Conservation (phyloP, 352 stramenopile genomes). For the Pythium sp. region DNA sequence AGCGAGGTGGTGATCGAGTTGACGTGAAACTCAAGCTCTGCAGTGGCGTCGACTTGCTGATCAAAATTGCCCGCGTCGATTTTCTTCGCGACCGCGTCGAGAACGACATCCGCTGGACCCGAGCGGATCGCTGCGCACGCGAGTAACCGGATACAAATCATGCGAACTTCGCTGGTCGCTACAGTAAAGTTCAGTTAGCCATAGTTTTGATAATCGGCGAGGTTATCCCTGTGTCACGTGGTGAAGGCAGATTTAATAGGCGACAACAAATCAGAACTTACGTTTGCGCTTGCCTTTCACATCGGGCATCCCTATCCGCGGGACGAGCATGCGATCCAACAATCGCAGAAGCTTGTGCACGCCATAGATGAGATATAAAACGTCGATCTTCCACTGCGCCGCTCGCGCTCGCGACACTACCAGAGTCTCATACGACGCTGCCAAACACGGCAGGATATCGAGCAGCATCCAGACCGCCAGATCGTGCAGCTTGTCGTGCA, state of each 20-base stretch:
- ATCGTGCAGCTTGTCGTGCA: constrained; percentile 68
- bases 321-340: constrained; percentile 52
- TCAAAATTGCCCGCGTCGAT: constrained; percentile 28
- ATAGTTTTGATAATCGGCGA: neutral
- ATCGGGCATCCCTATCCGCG: constrained; percentile 13
- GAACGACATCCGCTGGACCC: constrained; percentile 32
- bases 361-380: constrained; percentile 64
- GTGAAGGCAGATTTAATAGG: no score
- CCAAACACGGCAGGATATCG: constrained; percentile 41
- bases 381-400: constrained; percentile 71
- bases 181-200: neutral
- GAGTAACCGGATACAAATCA: constrained; percentile 50
- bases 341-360: constrained; percentile 46
- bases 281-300: constrained; percentile 37
- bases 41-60: constrained; percentile 40
- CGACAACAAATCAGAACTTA: constrained; percentile 14
- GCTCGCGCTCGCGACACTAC: constrained; percentile 39
- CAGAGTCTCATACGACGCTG: constrained; percentile 46
- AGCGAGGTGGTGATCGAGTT: constrained; percentile 35
- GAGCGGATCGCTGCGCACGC: constrained; percentile 41
- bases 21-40: constrained; percentile 48
- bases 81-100: constrained; percentile 35
- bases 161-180: constrained; percentile 48
- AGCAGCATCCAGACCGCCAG: constrained; percentile 46
- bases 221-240: no score